These are phyloP conservation scores for Pleurotus djamor DNA, from an alignment of 768 basidiomycete species.

Conservation along the genomic window DNA sequence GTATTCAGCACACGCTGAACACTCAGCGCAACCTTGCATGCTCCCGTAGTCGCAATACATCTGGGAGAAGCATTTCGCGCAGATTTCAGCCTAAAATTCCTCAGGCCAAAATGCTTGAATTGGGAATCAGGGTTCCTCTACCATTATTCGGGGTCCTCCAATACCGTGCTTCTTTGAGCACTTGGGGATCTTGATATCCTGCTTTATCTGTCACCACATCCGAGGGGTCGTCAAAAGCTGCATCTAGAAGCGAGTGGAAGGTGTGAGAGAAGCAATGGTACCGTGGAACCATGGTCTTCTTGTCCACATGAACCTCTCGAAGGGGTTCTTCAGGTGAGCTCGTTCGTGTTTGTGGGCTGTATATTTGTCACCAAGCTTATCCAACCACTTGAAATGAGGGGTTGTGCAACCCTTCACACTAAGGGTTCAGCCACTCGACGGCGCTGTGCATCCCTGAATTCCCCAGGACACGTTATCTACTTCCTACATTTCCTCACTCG, in stretches of 20 bases:
- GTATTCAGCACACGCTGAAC: too few species aligned
- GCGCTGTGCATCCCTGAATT: background rate
- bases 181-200: background rate
- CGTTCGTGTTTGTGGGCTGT: background rate
- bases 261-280: too few species aligned
- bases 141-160: too few species aligned
- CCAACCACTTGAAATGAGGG: too few species aligned
- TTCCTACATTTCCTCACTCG: background rate
- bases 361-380: background rate
- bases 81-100: too few species aligned
- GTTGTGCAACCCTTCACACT: background rate
- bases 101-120: too few species aligned
- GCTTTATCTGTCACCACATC: too few species aligned
- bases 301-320: background rate
- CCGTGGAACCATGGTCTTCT: background rate
- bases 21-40: too few species aligned
- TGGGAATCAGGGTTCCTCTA: too few species aligned
- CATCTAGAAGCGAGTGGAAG: background rate
- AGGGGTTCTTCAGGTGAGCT: background rate
- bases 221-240: background rate
- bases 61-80: too few species aligned
- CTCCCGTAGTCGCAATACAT: too few species aligned
- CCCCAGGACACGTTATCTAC: background rate
- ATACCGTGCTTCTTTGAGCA: background rate
- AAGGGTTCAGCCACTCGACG: background rate